phyloP scores from a whole-genome alignment of 2,329 filamentous ascomycete genomes.

The Didymella exigua region DNA sequence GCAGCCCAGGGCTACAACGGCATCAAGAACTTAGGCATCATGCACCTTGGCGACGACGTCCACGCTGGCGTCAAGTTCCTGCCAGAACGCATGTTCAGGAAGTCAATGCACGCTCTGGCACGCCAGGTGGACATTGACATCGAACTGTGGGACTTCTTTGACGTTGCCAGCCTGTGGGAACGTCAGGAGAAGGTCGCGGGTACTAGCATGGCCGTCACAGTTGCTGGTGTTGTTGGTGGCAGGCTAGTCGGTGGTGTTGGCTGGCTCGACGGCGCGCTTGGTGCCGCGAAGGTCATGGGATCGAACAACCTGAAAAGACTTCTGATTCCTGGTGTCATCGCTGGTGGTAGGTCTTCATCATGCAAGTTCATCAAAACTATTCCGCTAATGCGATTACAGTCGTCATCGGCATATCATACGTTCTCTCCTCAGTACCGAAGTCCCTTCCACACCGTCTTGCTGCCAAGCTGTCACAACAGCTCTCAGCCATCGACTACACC shows the following conservation, averaged over 20 bases:
- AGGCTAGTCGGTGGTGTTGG: conserved; percentile 81
- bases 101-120: conserved; percentile 78
- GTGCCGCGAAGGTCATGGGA: conserved; percentile 79
- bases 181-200: conserved; percentile 93
- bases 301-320: conserved; percentile 80
- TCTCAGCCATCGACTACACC: conserved; percentile 86
- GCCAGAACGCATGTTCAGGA: conserved; percentile 91
- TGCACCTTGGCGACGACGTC: conserved; percentile 88
- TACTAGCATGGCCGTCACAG: conserved; percentile 91
- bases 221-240: conserved; percentile 83
- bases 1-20: conserved; percentile 81
- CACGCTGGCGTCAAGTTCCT: conserved; percentile 80
- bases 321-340: conserved; percentile 77
- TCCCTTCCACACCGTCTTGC: conserved; percentile 86
- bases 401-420: conserved; percentile 75
- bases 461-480: conserved; percentile 80
- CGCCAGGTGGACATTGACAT: conserved; percentile 86
- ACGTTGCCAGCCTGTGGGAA: conserved; percentile 80
- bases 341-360: conserved; percentile 69
- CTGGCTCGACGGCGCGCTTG: conserved; percentile 87
- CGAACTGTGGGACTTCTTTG: conserved; percentile 92
- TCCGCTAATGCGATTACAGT: conserved; percentile 55
- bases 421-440: conserved; percentile 84
- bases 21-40: conserved; percentile 85
- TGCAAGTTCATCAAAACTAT: neutral